Base-by-base conservation (phyloP, 2,329 filamentous ascomycete species). In the Triangularia verruculosa region DNA sequence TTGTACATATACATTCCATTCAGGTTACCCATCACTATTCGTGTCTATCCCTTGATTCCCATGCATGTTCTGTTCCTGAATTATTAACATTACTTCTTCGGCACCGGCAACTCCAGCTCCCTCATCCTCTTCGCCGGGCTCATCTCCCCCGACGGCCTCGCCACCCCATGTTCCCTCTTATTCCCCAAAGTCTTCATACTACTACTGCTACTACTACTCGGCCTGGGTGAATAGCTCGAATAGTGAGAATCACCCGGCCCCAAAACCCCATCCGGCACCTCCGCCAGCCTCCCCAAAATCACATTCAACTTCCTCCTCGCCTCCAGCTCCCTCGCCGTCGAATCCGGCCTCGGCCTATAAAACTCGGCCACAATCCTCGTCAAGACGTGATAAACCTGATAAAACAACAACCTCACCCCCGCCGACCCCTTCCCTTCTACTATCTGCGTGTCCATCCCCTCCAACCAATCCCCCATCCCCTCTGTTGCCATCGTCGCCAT, bases 371-470 rank as follows among this genome's bases (percentile, higher is more conserved):
- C 84, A 4, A 88, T 79, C 43, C 76, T 73, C 4, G 80, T 78
- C 0, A 82, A 75, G 3, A 83, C 80, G 66, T 86, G 83, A 70
- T 86, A 87, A 69, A 82, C 84, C 66, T 82, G 79, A 73, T 88
- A 88, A 2, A 88, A 72, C 1, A 87, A 72, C 6, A 85, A 69
- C 11, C 85, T n/a, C n/a, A n/a, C n/a, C n/a, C n/a, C n/a, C n/a
- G n/a, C n/a, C n/a, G n/a, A n/a, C n/a, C n/a, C n/a, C n/a, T n/a
- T n/a, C n/a, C n/a, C n/a, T 53, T 83, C 78, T 53, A 84, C 74
- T 1, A 80, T 65, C 17, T 72, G 32, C 5, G 5, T n/a, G 61
- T 62, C 24, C n/a, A n/a, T n/a, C n/a, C n/a, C n/a, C n/a, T n/a
- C n/a, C n/a, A n/a, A n/a, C n/a, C n/a, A n/a, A n/a, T n/a, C n/a